Base-by-base conservation (phyloP, 495 filamentous ascomycete species). In the Penicillium dipodomyicola region DNA sequence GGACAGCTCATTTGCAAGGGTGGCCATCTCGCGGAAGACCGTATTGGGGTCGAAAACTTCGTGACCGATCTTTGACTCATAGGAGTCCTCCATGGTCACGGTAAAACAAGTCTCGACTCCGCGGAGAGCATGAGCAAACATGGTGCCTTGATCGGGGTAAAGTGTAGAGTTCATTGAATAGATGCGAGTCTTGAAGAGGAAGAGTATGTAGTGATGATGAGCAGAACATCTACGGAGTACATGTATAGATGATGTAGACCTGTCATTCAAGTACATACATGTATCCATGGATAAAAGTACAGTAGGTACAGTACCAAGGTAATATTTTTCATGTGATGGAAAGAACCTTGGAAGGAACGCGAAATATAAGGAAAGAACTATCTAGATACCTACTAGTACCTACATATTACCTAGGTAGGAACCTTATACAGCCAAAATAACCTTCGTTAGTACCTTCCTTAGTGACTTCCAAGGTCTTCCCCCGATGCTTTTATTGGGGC, bases 1-100 rank as follows among this genome's bases (percentile, higher is more conserved):
- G 5, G 37, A 54, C 9, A 54, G 19, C 35, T 59, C 4, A 15
- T 54, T 22, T 17, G n/a, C 11, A 29, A 54, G 44, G n/a, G 37
- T 48, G 17, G 49, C 12, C 12, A 59, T 44, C 15, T 59, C 50
- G 4, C n/a, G n/a, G 25, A 54, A 54, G 14, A 44, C 10, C 6
- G 9, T 30, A 0, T 54, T 44, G 15, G 57, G 50, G 7, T 49
- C 20, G 11, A 53, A 54, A 10, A 49, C 42, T 15, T 49, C 14
- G 11, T 12, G 20, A 5, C 11, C 22, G 20, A 37, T 37, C 12
- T n/a, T n/a, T 5, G 14, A 37, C 14, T 37, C 33, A 7, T n/a
- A n/a, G 14, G 14, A 37, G 33, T 37, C 33, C 6, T 15, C 33
- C 15, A 37, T n/a, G 1, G 35, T 7, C 2, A 39, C 7, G 35